These are phyloP conservation scores for Coemansia sp. DNA, from an alignment of 192 early-diverging fungal genomes.

Conservation along the genomic window DNA sequence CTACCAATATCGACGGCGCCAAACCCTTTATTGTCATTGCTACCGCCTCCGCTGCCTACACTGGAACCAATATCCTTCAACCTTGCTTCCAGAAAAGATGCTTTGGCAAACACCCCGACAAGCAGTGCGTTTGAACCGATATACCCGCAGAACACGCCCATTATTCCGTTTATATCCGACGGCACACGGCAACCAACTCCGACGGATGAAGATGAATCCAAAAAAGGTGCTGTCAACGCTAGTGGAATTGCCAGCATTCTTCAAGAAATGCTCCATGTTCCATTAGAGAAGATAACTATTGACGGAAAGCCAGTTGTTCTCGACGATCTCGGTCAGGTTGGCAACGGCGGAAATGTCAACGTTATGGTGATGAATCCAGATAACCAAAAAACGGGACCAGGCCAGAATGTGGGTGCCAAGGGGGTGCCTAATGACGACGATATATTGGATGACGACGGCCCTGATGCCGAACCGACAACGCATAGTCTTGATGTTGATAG, in stretches of 20 bases:
- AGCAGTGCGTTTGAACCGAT: constrained; percentile 13
- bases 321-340: neutral
- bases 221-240: constrained; percentile 22
- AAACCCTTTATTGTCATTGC: neutral
- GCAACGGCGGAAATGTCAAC: neutral
- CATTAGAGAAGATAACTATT: constrained; percentile 41
- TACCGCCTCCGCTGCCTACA: neutral
- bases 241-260: constrained; percentile 43
- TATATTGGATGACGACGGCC: constrained; percentile 3
- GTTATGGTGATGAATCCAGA: constrained; percentile 6
- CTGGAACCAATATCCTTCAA: neutral
- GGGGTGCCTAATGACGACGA: constrained; percentile 15
- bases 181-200: constrained; percentile 21
- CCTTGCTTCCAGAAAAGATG: neutral
- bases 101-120: constrained; percentile 9
- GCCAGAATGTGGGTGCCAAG: neutral
- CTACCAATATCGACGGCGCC: constrained; percentile 6
- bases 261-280: constrained; percentile 40
- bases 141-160: constrained; percentile 18
- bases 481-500: constrained; percentile 21
- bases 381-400: neutral
- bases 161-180: constrained; percentile 46
- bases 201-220: constrained; percentile 7
- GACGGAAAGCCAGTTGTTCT: constrained; percentile 35
- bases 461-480: constrained; percentile 10